Base-by-base conservation (phyloP, 371 early-diverging fungal genomes). In the Mucor lusitanicus region DNA sequence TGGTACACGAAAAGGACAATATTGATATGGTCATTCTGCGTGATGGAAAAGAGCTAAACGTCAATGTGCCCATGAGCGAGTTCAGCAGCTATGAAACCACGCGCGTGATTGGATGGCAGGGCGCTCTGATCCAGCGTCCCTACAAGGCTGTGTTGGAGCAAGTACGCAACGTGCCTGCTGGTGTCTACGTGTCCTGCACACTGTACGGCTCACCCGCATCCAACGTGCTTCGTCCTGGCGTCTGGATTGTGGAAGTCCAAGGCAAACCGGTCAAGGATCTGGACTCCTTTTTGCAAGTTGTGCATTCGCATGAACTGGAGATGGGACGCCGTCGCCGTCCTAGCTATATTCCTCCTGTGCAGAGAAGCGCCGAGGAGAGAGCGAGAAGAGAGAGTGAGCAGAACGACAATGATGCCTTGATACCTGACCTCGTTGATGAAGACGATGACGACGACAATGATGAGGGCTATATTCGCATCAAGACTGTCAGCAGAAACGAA, bases 61-160 rank as follows among this genome's bases (percentile, higher is more conserved):
- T 92, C 7, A 48, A 59, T 3, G 88, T 93, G 8, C 87, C 87
- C 19, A 89, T 93, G 3, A 78, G 78, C 15, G 69, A 75, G 17
- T 70, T 89, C 55, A 74, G 82, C 30, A 88, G 86, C 1, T 84
- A 81, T 50, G 90, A 85, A 58, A 87, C 88, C 1, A 82, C 80
- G 3, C 81, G 85, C 6, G 82, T 94, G 15, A 83, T 96, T 33
- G 83, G 91, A 8, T 97, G 97, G 97, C 91, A 91, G 12, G 97
- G 97, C 5, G 93, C 94, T 0, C 71, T 94, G 23, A 81, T 96
- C 9, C 93, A 94, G 68, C 77, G 73, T 59, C 93, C 96, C 1
- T 93, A 95, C 75, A 79, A 87, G n/a, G 92, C 96, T 0, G 95
- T 93, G 2, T 77, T 87, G 42, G 93, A 94, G 68, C 97, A 96